A percentile compares a stretch with the other conserved stretches of the same genome.
Evolutionary conservation across 768 basidiomycete species (phyloP).

Genomic region (Agaricus bisporus): DNA sequence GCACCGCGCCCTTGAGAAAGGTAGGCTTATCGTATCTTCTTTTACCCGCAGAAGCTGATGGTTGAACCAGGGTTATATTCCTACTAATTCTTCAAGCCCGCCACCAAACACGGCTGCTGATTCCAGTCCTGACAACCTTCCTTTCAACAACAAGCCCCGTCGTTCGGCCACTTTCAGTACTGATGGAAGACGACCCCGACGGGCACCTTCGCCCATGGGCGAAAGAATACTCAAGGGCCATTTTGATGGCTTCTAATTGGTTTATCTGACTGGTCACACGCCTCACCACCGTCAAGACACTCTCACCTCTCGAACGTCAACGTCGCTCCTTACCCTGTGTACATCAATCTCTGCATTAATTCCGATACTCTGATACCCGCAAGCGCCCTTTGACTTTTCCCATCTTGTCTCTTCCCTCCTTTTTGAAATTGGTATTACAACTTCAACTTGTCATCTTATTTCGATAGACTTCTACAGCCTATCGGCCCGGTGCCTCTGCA

Average conservation of each 20-base stretch:
- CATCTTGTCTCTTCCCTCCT: neutral
- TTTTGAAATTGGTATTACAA: neutral
- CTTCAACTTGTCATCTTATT: neutral
- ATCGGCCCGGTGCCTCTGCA: neutral
- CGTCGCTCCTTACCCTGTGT: constrained; percentile 12
- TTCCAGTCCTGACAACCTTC: constrained; percentile 23
- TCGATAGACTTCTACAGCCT: neutral
- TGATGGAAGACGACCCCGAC: constrained; percentile 39
- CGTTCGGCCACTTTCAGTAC: constrained; percentile 58
- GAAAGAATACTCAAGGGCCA: constrained; percentile 88
- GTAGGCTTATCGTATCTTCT: constrained; percentile 27
- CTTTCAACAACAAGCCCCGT: constrained; percentile 31
- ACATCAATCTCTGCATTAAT: constrained; percentile 9
- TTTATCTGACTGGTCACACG: neutral
- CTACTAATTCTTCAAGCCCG: constrained; percentile 28
- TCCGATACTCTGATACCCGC: constrained; percentile 30
- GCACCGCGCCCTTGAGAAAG: constrained; percentile 46
- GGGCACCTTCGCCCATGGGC: constrained; percentile 85
- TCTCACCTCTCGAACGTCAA: neutral
- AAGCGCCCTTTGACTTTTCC: constrained; percentile 17
- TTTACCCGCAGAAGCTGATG: constrained; percentile 11
- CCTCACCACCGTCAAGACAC: neutral
- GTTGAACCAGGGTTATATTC: constrained; percentile 20
- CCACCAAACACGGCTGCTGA: constrained; percentile 51
- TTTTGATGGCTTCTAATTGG: constrained; percentile 76